Evolutionary conservation across 2,329 filamentous ascomycete species (phyloP).

Genomic region (Aspergillus neoniger): DNA sequence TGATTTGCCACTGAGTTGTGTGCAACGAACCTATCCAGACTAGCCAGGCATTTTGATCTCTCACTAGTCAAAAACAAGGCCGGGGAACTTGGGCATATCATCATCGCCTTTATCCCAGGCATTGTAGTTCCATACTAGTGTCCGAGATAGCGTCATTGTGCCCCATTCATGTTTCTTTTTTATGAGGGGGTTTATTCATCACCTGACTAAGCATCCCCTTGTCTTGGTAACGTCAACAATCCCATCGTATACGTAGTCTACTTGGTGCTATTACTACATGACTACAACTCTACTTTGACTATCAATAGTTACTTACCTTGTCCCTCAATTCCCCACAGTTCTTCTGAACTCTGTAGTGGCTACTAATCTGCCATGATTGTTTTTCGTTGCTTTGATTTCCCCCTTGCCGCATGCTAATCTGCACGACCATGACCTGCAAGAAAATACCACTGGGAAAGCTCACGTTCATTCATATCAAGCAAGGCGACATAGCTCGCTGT

Average conservation of each 20-base stretch:
- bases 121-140: not conserved
- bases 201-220: not conserved
- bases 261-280: not conserved
- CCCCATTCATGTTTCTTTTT: not conserved
- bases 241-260: not conserved
- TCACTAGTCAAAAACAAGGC: not conserved
- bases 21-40: not conserved
- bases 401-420: not conserved
- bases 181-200: not conserved
- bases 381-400: not conserved
- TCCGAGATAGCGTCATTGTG: conserved; percentile 2
- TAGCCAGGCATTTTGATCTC: not conserved
- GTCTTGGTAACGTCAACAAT: not conserved
- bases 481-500: not conserved
- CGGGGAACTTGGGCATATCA: not conserved
- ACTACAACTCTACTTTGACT: not conserved
- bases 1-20: conserved; percentile 1
- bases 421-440: not conserved
- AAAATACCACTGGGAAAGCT: not conserved
- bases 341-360: not conserved
- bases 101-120: not conserved
- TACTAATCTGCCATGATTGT: not conserved
- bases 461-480: not conserved
- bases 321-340: not conserved
- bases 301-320: not conserved